Evolutionary conservation across 805 yeast genomes (phyloP).

Genomic region (Nakazawaea molendinolei): DNA sequence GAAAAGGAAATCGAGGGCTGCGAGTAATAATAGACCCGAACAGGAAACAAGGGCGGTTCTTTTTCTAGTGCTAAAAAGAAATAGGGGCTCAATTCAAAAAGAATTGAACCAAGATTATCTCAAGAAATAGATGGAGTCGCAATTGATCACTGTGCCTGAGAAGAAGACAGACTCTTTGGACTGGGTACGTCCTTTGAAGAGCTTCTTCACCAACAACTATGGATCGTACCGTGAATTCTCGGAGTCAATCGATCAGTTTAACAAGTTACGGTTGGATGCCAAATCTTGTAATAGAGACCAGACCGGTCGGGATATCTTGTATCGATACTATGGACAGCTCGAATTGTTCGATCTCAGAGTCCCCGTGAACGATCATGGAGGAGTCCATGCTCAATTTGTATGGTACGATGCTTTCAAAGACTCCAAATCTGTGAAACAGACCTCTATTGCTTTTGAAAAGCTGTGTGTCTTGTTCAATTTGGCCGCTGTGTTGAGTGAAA

Average conservation of each 20-base stretch:
- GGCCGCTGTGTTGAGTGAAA: conserved; percentile 53
- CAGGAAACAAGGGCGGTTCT: too few species aligned
- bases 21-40: too few species aligned
- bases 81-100: too few species aligned
- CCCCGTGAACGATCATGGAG: conserved; percentile 48
- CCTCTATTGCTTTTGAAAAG: conserved; percentile 82
- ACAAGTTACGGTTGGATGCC: conserved; percentile 54
- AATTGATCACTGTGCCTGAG: conserved; percentile 22
- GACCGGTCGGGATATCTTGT: conserved; percentile 47
- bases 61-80: too few species aligned
- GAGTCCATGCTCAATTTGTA: conserved; percentile 54
- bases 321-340: conserved; percentile 71
- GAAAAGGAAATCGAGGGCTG: too few species aligned
- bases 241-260: conserved; percentile 47
- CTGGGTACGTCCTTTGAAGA: conserved; percentile 57
- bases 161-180: conserved; percentile 52
- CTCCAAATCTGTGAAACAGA: conserved; percentile 50
- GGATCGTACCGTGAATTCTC: conserved; percentile 55
- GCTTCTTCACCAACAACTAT: conserved; percentile 53
- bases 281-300: conserved; percentile 38
- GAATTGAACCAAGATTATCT: too few species aligned
- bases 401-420: conserved; percentile 76
- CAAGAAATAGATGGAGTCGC: conserved; percentile 21
- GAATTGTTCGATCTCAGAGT: conserved; percentile 74
- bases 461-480: conserved; percentile 78